These are phyloP conservation scores for Pisolithus tinctorius DNA, from an alignment of 768 basidiomycete genomes.

Conservation along the genomic window DNA sequence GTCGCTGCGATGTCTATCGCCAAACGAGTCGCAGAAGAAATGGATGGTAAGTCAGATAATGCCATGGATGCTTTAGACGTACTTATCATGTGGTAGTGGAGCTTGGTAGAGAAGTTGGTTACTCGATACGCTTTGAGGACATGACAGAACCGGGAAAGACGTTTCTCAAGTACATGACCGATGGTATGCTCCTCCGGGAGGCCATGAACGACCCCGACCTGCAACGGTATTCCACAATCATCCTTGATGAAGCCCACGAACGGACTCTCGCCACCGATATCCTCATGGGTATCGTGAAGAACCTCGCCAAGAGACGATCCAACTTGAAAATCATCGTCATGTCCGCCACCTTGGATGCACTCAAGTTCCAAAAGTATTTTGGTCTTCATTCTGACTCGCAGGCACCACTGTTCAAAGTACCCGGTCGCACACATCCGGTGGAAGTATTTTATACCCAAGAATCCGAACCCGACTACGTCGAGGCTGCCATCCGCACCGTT, in stretches of 20 bases:
- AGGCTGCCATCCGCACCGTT: constrained; percentile 93
- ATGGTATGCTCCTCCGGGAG: constrained; percentile 97
- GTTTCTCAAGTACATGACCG: constrained; percentile 99
- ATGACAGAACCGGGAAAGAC: constrained; percentile 75
- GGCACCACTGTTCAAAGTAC: constrained; percentile 85
- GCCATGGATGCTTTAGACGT: not conserved
- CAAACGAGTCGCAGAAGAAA: constrained; percentile 97
- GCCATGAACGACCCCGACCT: constrained; percentile 95
- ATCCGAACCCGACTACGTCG: constrained; percentile 92
- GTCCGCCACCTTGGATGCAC: constrained; percentile 95
- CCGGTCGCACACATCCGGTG: constrained; percentile 90
- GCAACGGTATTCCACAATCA: constrained; percentile 91
- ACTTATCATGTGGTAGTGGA: constrained; percentile 47
- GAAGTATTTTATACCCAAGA: constrained; percentile 93
- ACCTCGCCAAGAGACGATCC: constrained; percentile 65
- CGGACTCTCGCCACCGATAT: constrained; percentile 97
- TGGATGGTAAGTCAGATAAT: constrained; percentile 74
- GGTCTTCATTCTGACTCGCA: constrained; percentile 33
- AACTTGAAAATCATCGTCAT: constrained; percentile 98
- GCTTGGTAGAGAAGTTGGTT: constrained; percentile 93
- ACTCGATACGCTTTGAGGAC: constrained; percentile 98
- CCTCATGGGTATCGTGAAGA: constrained; percentile 93
- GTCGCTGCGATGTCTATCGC: constrained; percentile 98
- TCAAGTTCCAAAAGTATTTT: constrained; percentile 97
- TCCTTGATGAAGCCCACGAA: constrained; percentile 98